A percentile compares a stretch with the other conserved stretches of the same genome.
phyloP scores from a whole-genome alignment of 441 rosid species.

The Adansonia grandidieri region DNA sequence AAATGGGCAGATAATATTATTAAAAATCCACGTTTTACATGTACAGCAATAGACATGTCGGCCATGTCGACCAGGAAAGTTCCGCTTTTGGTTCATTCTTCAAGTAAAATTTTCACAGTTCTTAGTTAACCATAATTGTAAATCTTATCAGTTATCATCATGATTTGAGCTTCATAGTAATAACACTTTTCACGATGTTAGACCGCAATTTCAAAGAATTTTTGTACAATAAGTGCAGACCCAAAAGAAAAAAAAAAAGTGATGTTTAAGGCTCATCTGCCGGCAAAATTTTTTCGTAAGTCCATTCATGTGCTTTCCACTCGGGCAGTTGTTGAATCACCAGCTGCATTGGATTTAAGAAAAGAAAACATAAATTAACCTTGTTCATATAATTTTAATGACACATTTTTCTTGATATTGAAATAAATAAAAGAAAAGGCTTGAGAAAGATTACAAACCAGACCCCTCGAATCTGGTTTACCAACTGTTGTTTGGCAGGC shows the following conservation, averaged over 20 bases:
- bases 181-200: background rate
- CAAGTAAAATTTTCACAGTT: background rate
- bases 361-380: background rate
- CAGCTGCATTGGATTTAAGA: constrained; percentile 46
- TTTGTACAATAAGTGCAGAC: background rate
- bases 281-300: constrained; percentile 37
- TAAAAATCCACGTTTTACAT: too few relatives aligned
- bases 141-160: background rate
- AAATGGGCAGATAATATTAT: too few relatives aligned
- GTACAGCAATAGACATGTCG: too few relatives aligned
- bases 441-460: constrained; percentile 49
- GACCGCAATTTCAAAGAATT: constrained; percentile 15
- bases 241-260: background rate
- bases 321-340: constrained; percentile 88
- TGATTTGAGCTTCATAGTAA: background rate
- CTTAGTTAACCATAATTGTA: background rate
- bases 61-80: background rate
- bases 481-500: constrained; percentile 93
- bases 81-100: constrained; percentile 12
- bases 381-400: background rate
- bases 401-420: background rate
- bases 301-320: constrained; percentile 96
- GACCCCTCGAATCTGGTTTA: constrained; percentile 67
- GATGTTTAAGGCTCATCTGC: constrained; percentile 25
- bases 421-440: background rate